A percentile compares a stretch with the other conserved stretches of the same genome.
These are phyloP conservation scores for Telopea speciosissima DNA, from an alignment of 177 flowering plant species.

Conservation along the genomic window DNA sequence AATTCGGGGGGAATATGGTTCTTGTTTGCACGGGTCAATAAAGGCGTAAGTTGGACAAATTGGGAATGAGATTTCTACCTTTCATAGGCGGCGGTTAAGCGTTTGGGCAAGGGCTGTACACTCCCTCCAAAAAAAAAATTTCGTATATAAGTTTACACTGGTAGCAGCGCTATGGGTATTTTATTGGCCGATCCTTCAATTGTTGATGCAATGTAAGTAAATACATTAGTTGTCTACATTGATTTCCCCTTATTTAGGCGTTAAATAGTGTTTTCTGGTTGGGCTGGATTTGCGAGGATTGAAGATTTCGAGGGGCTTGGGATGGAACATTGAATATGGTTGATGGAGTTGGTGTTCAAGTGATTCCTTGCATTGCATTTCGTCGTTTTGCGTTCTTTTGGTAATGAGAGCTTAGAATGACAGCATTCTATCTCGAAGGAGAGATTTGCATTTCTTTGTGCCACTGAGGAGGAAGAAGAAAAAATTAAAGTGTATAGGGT, in stretches of 20 bases:
- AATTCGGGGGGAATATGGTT: too few relatives aligned
- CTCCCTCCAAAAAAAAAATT: too few relatives aligned
- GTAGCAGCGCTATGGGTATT: too few relatives aligned
- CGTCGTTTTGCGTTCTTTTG: neutral
- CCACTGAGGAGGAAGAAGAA: neutral
- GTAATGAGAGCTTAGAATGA: neutral
- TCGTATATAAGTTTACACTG: too few relatives aligned
- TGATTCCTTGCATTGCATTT: conserved; percentile 1
- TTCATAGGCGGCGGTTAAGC: too few relatives aligned
- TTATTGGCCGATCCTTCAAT: conserved; percentile 1
- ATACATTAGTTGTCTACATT: conserved; percentile 2
- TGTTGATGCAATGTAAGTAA: conserved; percentile 3
- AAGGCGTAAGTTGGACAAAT: too few relatives aligned
- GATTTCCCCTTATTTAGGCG: conserved; percentile 4
- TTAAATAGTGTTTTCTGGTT: neutral
- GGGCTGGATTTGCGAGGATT: neutral
- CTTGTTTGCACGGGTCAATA: too few relatives aligned
- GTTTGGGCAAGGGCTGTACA: too few relatives aligned
- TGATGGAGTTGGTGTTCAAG: conserved; percentile 1
- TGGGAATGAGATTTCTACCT: too few relatives aligned
- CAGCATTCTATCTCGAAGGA: neutral
- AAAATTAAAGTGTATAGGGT: neutral
- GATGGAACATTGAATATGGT: neutral
- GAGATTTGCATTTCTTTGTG: conserved; percentile 1
- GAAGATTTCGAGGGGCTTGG: neutral